Conservation (phyloP, 1,284 basidiomycete species). For the Grifola frondosa region DNA sequence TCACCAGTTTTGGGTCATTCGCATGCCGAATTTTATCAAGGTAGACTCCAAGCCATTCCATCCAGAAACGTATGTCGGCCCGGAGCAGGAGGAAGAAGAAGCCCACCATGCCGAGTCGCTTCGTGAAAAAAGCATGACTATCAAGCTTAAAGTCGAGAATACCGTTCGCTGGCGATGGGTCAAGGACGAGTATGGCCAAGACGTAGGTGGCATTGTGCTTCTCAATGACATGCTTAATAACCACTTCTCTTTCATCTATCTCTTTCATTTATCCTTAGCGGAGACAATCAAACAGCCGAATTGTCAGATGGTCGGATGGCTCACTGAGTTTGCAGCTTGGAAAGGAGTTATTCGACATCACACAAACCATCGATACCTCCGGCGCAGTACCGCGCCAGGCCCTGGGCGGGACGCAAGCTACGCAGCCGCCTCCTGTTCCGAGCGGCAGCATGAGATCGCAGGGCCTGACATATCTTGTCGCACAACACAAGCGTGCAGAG, state of each 20-base stretch:
- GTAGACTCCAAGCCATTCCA: conserved; percentile 84
- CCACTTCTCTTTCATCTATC: too few species aligned
- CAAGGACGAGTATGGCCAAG: conserved; percentile 66
- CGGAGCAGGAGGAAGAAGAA: conserved; percentile 75
- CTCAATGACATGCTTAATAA: too few species aligned
- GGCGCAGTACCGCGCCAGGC: conserved; percentile 56
- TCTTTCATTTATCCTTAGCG: conserved; percentile 39
- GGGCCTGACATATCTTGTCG: conserved; percentile 85
- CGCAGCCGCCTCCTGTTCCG: conserved; percentile 29
- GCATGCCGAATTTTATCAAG: conserved; percentile 82
- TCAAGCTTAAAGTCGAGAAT: conserved; percentile 87
- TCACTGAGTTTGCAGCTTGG: conserved; percentile 84
- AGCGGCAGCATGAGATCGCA: conserved; percentile 45
- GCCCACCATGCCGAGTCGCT: conserved; percentile 50
- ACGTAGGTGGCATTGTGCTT: conserved; percentile 50
- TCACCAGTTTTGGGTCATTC: conserved; percentile 74
- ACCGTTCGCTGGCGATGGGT: conserved; percentile 90
- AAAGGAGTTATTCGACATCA: conserved; percentile 89
- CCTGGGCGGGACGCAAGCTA: conserved; percentile 44
- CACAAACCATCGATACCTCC: conserved; percentile 71
- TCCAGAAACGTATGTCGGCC: conserved; percentile 75
- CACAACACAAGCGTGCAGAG: conserved; percentile 84
- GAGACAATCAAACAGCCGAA: conserved; percentile 83
- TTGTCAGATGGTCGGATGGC: conserved; percentile 92
- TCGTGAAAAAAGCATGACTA: conserved; percentile 73